A percentile compares a stretch with the other conserved stretches of the same genome.
These are phyloP conservation scores for Quercus glauca DNA, from an alignment of 306 rosid species.

Conservation along the genomic window DNA sequence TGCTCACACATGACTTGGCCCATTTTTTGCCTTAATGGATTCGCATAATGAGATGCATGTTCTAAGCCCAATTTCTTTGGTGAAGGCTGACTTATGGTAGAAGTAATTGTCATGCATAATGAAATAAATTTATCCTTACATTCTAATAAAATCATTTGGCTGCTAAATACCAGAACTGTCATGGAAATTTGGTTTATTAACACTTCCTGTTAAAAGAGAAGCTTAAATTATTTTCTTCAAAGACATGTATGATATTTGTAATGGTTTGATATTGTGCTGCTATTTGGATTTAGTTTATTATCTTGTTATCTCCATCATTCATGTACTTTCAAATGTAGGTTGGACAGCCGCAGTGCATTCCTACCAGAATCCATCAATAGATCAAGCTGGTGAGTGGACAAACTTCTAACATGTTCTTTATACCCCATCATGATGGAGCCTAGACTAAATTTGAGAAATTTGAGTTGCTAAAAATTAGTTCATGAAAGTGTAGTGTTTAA, in stretches of 20 bases:
- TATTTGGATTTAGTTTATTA: slow-evolving; percentile 11
- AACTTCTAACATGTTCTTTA: slow-evolving; percentile 3
- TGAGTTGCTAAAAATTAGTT: not conserved
- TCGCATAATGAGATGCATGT: not conserved
- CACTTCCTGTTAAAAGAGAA: not conserved
- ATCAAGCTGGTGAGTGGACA: slow-evolving; percentile 56
- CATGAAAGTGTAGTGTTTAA: not conserved
- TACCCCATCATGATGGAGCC: not conserved
- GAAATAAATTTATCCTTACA: not conserved
- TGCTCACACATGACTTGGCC: not conserved
- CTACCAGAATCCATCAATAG: slow-evolving; percentile 41
- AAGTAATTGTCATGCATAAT: not conserved
- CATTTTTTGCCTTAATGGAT: not conserved
- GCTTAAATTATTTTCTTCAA: slow-evolving; percentile 1
- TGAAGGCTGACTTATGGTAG: not conserved
- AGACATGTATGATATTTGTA: not conserved
- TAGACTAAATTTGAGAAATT: not conserved
- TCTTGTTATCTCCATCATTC: slow-evolving; percentile 10
- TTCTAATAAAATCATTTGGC: not conserved
- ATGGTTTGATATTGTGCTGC: not conserved
- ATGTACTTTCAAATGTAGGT: slow-evolving; percentile 42
- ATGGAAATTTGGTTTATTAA: not conserved
- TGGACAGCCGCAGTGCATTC: slow-evolving; percentile 61
- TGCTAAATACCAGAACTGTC: not conserved
- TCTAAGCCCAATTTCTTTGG: not conserved